Conservation (phyloP, 2,329 filamentous ascomycete genomes). For the Periconia macrospinosa region DNA sequence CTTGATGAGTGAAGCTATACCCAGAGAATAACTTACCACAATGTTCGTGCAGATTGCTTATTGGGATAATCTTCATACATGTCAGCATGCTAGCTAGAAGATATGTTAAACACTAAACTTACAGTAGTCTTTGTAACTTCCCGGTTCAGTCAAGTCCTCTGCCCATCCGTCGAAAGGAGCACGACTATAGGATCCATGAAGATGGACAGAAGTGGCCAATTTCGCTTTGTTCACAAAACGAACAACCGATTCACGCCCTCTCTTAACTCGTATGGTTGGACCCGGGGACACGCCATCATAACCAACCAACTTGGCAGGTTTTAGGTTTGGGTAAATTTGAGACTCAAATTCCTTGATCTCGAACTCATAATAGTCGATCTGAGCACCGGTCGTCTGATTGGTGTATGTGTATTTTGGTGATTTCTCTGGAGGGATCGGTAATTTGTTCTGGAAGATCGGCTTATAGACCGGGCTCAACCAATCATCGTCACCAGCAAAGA, state of each 20-base stretch:
- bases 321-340: conserved; percentile 49
- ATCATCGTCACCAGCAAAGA: conserved; percentile 21
- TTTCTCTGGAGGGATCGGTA: conserved; percentile 52
- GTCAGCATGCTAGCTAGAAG: not conserved
- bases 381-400: conserved; percentile 39
- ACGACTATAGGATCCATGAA: conserved; percentile 21
- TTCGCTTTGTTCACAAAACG: conserved; percentile 58
- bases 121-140: conserved; percentile 55
- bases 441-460: conserved; percentile 42
- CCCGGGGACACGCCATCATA: conserved; percentile 62
- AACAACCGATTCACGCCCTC: conserved; percentile 56
- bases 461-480: conserved; percentile 41
- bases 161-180: conserved; percentile 59
- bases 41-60: conserved; percentile 53
- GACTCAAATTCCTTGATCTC: conserved; percentile 48
- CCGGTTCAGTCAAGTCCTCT: conserved; percentile 53
- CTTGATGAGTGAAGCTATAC: conserved; percentile 40
- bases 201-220: conserved; percentile 53
- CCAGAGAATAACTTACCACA: conserved; percentile 46
- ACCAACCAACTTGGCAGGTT: conserved; percentile 49
- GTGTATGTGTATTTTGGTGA: conserved; percentile 41
- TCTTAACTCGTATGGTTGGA: conserved; percentile 55
- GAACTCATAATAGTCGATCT: conserved; percentile 53
- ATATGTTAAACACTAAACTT: conserved; percentile 1
- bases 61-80: conserved; percentile 58